Base-by-base conservation (phyloP, 2,329 filamentous ascomycete species). In the Aspergillus persii region DNA sequence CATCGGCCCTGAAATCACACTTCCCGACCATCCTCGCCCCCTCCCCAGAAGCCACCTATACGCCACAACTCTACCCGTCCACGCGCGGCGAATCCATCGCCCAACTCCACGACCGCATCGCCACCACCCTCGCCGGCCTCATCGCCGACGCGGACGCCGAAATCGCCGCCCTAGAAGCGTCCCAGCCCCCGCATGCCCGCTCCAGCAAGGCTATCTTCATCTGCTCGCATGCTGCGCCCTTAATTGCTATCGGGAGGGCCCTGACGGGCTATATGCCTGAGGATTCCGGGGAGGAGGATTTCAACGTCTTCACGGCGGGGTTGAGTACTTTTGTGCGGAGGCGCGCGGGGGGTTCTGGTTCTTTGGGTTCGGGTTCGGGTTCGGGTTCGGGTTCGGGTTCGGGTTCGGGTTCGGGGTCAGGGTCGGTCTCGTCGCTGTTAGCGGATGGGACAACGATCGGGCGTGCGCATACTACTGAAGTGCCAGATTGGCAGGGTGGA, bases 201-300 rank as follows among this genome's bases (percentile, higher is more conserved):
- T 84, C 67, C 6, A 73, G 66, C 58, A 78, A 74, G 61, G 84
- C 90, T 0, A 82, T 96, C 27, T 76, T 97, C 46, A 82, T 99
- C 44, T 96, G 91, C 76, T 89, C 91, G 1, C 95, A 99, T 78
- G 95, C 95, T 1, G 95, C 95, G 3, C 86, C 89, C 9, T 84
- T 98, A 69, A 97, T 99, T 71, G 89, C 90, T 8, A 84, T 95
- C 65, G 94, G 94, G 0, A 84, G 95, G 46, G 87, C 86, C 1
- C 79, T 99, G 67, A 97, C 93, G 2, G 92, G 92, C 0, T 69
- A 76, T 23, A 87, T 94, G 83, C 93, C 93, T 0, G 83, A 86
- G 0, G 86, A 89, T 71, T 81, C 86, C 31, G 85, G 85, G 7
- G 84, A 84, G 54, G 89, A 95, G 63, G 93, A 97, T 74, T 97